phyloP scores from a whole-genome alignment of 108 stramenopile species.

The Conticribra weissflogii region DNA sequence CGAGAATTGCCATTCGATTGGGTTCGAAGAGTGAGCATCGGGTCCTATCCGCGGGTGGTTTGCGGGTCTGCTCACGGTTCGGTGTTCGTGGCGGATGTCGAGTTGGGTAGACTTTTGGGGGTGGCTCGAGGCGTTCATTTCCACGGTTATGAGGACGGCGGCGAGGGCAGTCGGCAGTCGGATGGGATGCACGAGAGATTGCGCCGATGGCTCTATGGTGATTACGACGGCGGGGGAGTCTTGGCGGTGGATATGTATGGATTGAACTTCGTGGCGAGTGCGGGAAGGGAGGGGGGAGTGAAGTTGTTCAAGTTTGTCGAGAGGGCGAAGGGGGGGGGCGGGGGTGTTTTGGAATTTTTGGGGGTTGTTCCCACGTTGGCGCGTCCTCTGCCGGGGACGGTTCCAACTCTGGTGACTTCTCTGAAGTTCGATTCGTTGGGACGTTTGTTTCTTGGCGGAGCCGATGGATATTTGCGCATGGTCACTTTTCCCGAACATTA shows the following conservation, averaged over 20 bases:
- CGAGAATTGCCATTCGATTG: slow-evolving; percentile 54
- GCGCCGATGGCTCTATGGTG: slow-evolving; percentile 51
- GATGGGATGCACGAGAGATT: slow-evolving; percentile 27
- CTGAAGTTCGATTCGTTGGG: slow-evolving; percentile 58
- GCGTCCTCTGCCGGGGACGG: slow-evolving; percentile 16
- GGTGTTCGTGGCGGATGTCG: slow-evolving; percentile 61
- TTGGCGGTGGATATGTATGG: slow-evolving; percentile 51
- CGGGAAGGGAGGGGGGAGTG: slow-evolving; percentile 70
- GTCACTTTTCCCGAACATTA: slow-evolving; percentile 24
- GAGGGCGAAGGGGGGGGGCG: not conserved
- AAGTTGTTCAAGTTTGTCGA: slow-evolving; percentile 40
- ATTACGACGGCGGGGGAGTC: slow-evolving; percentile 67
- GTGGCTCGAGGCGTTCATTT: slow-evolving; percentile 32
- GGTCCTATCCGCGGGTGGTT: slow-evolving; percentile 67
- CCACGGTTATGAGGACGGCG: slow-evolving; percentile 24
- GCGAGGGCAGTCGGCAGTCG: too few relatives aligned
- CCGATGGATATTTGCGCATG: slow-evolving; percentile 53
- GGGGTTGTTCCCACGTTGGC: slow-evolving; percentile 14
- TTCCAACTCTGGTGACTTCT: slow-evolving; percentile 41
- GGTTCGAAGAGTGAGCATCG: slow-evolving; percentile 72
- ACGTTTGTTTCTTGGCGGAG: slow-evolving; percentile 48
- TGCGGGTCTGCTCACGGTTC: slow-evolving; percentile 67
- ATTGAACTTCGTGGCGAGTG: slow-evolving; percentile 47
- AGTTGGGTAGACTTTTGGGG: slow-evolving; percentile 54
- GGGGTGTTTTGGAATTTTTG: slow-evolving; percentile 8